phyloP scores from a whole-genome alignment of 129 eudicot species.

The Mikania micrantha region DNA sequence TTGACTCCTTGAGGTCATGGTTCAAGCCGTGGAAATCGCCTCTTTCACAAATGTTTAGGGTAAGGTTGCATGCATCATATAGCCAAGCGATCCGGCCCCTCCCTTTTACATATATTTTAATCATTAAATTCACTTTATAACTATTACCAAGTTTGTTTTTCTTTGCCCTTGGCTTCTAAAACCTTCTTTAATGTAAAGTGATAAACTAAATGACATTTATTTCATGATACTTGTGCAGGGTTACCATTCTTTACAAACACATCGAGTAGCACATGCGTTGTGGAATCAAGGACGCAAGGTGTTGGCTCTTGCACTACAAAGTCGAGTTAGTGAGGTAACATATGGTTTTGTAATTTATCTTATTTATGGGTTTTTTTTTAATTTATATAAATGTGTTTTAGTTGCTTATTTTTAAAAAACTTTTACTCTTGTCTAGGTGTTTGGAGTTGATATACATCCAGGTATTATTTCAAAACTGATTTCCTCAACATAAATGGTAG shows the following conservation, averaged over 20 bases:
- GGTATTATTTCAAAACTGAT: constrained; percentile 29
- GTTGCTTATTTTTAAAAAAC: constrained; percentile 6
- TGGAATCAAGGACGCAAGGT: constrained; percentile 73
- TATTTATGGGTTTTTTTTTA: neutral
- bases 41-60: too few species aligned
- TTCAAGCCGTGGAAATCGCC: too few species aligned
- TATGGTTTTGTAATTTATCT: neutral
- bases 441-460: constrained; percentile 73
- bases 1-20: too few species aligned
- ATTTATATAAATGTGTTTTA: neutral
- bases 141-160: neutral
- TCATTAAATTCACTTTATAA: neutral
- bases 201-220: neutral
- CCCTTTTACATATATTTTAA: too few species aligned
- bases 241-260: constrained; percentile 61
- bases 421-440: constrained; percentile 36
- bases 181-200: neutral
- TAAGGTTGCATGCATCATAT: too few species aligned
- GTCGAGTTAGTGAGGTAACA: constrained; percentile 74
- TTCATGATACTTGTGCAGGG: constrained; percentile 33
- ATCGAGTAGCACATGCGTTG: constrained; percentile 62
- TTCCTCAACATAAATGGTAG: neutral
- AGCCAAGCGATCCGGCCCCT: too few species aligned
- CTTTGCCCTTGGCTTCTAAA: neutral
- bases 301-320: constrained; percentile 67